Conservation (phyloP, 129 eudicot species). For the Flaveria bidentis region DNA sequence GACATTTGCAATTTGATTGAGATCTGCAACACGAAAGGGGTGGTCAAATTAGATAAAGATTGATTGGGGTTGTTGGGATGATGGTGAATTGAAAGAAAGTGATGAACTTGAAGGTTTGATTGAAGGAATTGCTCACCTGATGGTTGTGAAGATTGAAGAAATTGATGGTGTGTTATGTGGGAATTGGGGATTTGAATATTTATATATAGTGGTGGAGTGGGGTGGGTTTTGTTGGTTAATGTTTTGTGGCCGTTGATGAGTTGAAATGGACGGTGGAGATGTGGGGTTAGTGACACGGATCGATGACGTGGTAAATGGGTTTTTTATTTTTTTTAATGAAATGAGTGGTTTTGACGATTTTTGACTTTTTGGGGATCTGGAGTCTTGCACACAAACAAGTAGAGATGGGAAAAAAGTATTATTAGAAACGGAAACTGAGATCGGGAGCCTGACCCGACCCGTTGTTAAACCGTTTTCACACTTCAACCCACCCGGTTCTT, state of each 20-base stretch:
- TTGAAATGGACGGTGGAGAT: conserved; percentile 16
- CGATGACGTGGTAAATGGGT: conserved; percentile 31
- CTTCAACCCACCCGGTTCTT: no score
- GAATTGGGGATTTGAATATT: conserved; percentile 29
- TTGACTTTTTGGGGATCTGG: neutral
- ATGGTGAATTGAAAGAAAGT: no score
- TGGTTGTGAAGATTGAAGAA: neutral
- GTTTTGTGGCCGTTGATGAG: conserved; percentile 29
- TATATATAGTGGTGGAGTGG: conserved; percentile 7
- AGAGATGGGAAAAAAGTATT: no score
- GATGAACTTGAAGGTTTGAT: no score
- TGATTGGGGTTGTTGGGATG: no score
- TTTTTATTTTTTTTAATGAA: neutral
- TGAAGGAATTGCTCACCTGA: conserved; percentile 3
- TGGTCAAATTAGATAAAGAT: neutral
- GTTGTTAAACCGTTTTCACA: no score
- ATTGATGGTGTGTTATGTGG: neutral
- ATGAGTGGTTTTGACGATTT: neutral
- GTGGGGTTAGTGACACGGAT: conserved; percentile 7
- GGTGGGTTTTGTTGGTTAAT: conserved; percentile 12
- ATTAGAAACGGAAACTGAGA: no score
- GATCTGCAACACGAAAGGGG: neutral
- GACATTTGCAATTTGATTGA: conserved; percentile 28
- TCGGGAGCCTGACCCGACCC: no score
- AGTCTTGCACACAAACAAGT: no score